A percentile compares a stretch with the other conserved stretches of the same genome.
phyloP scores from a whole-genome alignment of 192 early-diverging fungal species.

The Podila horticola region DNA sequence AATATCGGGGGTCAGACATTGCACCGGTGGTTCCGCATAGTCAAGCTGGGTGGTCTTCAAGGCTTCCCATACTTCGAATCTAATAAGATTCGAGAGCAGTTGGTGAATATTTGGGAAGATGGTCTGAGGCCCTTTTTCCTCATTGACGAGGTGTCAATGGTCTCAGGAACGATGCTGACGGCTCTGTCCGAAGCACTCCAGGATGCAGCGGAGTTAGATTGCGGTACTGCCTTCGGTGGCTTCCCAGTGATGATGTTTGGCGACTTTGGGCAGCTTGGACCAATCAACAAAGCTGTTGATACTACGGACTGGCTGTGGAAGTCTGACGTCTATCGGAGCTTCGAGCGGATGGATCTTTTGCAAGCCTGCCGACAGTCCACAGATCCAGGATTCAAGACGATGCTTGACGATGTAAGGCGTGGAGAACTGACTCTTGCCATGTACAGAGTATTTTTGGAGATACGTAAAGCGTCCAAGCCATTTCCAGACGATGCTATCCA shows the following conservation, averaged over 20 bases:
- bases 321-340: slow-evolving; percentile 4
- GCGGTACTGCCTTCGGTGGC: slow-evolving; percentile 2
- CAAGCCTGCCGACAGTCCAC: slow-evolving; percentile 16
- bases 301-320: slow-evolving; percentile 24
- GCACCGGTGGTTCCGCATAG: slow-evolving; percentile 16
- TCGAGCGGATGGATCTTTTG: slow-evolving; percentile 8
- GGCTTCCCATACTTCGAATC: slow-evolving; percentile 10
- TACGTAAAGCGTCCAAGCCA: not conserved
- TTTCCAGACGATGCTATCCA: slow-evolving; percentile 4
- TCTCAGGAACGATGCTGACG: slow-evolving; percentile 12
- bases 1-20: slow-evolving; percentile 21
- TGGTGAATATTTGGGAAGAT: slow-evolving; percentile 15
- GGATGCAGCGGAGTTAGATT: slow-evolving; percentile 5
- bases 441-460: not conserved
- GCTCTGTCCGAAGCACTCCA: slow-evolving; percentile 5
- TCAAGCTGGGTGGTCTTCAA: slow-evolving; percentile 3
- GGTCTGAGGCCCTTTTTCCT: slow-evolving; percentile 7
- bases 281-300: slow-evolving; percentile 12
- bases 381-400: slow-evolving; percentile 7
- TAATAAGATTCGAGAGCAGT: not conserved
- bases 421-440: not conserved
- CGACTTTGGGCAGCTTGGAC: slow-evolving; percentile 21
- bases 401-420: slow-evolving; percentile 12
- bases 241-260: slow-evolving; percentile 18
- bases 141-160: slow-evolving; percentile 22